Evolutionary conservation across 208 protist genomes (phyloP).

Genomic region (Tritrichomonas musculus): DNA sequence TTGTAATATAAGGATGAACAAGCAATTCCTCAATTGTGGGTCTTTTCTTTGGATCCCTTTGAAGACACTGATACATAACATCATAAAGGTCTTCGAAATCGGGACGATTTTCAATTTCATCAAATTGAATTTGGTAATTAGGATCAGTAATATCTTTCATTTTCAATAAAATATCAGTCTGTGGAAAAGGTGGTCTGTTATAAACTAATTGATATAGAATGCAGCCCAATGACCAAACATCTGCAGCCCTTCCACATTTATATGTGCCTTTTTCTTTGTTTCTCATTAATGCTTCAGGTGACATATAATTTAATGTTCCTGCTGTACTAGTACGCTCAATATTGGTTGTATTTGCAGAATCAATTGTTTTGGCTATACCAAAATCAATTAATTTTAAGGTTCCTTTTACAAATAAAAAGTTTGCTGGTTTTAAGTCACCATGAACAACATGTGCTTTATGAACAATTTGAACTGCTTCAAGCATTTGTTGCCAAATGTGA

Average conservation of each 20-base stretch:
- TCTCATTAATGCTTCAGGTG: conserved; percentile 53
- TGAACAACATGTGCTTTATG: conserved; percentile 55
- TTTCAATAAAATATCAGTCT: neutral
- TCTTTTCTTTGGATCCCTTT: conserved; percentile 41
- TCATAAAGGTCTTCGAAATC: neutral
- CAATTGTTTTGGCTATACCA: conserved; percentile 48
- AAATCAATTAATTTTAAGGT: conserved; percentile 62
- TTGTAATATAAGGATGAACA: conserved; percentile 44
- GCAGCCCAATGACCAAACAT: conserved; percentile 60
- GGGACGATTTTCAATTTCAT: neutral
- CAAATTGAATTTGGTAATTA: neutral
- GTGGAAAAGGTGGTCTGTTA: conserved; percentile 46
- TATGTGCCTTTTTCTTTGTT: neutral
- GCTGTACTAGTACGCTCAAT: conserved; percentile 48
- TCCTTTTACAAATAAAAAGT: conserved; percentile 59
- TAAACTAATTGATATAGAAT: conserved; percentile 59
- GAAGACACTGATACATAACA: neutral
- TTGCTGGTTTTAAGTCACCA: conserved; percentile 60
- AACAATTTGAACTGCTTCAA: conserved; percentile 51
- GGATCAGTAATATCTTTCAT: neutral
- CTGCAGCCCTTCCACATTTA: conserved; percentile 47
- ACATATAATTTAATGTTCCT: conserved; percentile 63
- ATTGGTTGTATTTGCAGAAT: conserved; percentile 50
- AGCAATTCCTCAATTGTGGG: conserved; percentile 50
- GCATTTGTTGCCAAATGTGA: conserved; percentile 48